A percentile compares a stretch with the other conserved stretches of the same genome.
phyloP scores from a whole-genome alignment of 2,329 filamentous ascomycete species.

The Fusarium sp. region DNA sequence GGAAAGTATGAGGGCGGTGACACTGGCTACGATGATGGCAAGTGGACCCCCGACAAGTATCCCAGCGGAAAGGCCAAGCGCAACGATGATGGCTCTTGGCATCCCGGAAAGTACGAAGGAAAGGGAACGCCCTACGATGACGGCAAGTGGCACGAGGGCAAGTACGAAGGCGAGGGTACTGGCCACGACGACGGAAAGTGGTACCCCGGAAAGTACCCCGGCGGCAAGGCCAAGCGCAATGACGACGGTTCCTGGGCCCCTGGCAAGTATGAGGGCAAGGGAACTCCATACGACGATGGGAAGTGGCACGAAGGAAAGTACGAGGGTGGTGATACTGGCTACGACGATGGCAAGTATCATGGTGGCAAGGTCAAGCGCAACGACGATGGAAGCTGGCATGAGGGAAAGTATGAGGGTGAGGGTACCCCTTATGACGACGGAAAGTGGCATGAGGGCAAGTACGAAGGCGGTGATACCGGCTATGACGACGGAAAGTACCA shows the following conservation, averaged over 20 bases:
- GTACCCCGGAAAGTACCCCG: slow-evolving; percentile 6
- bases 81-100: slow-evolving; percentile 16
- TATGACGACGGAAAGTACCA: neutral
- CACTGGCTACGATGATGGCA: slow-evolving; percentile 10
- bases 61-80: slow-evolving; percentile 3
- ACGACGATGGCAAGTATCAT: slow-evolving; percentile 3
- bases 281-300: neutral
- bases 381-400: slow-evolving; percentile 16
- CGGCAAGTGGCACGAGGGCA: slow-evolving; percentile 11
- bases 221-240: neutral
- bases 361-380: slow-evolving; percentile 1
- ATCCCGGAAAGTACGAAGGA: slow-evolving; percentile 29
- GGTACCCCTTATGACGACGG: slow-evolving; percentile 11
- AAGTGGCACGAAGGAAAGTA: slow-evolving; percentile 15
- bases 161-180: neutral
- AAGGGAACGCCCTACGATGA: slow-evolving; percentile 11
- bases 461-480: neutral
- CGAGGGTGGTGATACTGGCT: slow-evolving; percentile 2
- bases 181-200: slow-evolving; percentile 11
- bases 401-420: slow-evolving; percentile 31
- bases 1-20: slow-evolving; percentile 16
- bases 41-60: slow-evolving; percentile 18
- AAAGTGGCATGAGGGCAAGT: slow-evolving; percentile 16
- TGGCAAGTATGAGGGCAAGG: neutral
- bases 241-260: neutral